Evolutionary conservation across 2,329 filamentous ascomycete species (phyloP), one percentile per base, ranked within the genome.

Genomic region (Talaromyces sp.): DNA sequence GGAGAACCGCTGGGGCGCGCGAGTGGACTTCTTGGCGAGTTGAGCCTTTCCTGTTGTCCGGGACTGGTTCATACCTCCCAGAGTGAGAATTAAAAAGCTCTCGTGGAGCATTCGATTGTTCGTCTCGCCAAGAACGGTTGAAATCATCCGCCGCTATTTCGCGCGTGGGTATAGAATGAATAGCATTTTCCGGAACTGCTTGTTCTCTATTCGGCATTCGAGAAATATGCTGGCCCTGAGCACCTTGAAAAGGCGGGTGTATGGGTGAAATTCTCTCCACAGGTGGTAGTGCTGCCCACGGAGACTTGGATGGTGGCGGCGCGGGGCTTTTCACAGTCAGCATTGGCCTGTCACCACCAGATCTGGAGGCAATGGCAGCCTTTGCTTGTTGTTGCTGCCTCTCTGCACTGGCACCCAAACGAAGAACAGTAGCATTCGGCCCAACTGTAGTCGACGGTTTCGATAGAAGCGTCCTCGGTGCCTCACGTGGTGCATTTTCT

Each of bases 51-150:
- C 92, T 88, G 65, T 78, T 81, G 60, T 96, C 92, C 58, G 85
- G 81, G 3, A 93, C 94, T 16, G 93, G 92, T 72, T 98, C 94
- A 68, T 96, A 96, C 57, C 92, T 89, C 18, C 94, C 94, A 59
- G 92, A 96, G 60, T 96, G 90, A n/a, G 94, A 96, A 73, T 98
- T 97, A 78, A 88, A 98, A 0, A 98, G 81, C 74, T 98, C 93
- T 61, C 90, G 83, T 64, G 86, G 87, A 10, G 83, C 81, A 61
- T 84, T 81, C 0, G 80, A 72, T 40, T 83, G 81, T 5, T 87
- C 85, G 64, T 96, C 92, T 69, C 90, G 85, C 88, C 91, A 96
- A 36, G 89, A 86, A 65, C 95, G 85, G 73, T 89, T 96, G 71
- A 97, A 98, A 67, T 96, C 94, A 74, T 98, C 95, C 0, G 93